A percentile compares a stretch with the other conserved stretches of the same genome.
These are phyloP conservation scores for Aspergillus sp. DNA, from an alignment of 2,329 filamentous ascomycete species.

Conservation along the genomic window DNA sequence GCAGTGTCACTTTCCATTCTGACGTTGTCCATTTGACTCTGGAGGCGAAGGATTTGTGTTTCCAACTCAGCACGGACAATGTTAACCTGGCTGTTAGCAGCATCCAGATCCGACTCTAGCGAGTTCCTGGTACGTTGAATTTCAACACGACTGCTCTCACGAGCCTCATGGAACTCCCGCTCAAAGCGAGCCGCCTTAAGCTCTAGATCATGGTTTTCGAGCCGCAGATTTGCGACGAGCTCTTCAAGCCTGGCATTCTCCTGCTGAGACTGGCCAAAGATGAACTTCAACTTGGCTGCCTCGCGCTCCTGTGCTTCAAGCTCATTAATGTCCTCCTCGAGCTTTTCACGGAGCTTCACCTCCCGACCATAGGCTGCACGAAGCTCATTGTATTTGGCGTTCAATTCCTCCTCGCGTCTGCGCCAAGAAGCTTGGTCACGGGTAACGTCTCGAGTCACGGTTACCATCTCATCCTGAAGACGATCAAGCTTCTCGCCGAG, in stretches of 20 bases:
- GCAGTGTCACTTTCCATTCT: constrained; percentile 78
- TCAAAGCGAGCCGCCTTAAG: constrained; percentile 69
- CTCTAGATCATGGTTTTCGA: constrained; percentile 69
- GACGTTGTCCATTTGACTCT: constrained; percentile 74
- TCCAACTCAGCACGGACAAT: constrained; percentile 79
- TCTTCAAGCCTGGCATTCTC: constrained; percentile 66
- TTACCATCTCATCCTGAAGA: constrained; percentile 83
- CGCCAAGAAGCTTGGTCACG: constrained; percentile 79
- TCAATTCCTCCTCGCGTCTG: constrained; percentile 64
- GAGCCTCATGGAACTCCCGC: constrained; percentile 80
- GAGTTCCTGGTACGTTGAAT: constrained; percentile 77
- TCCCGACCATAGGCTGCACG: constrained; percentile 67
- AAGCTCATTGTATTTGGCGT: constrained; percentile 56
- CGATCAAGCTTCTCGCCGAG: constrained; percentile 83
- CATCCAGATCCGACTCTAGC: constrained; percentile 79
- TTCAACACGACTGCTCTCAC: constrained; percentile 76
- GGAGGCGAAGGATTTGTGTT: constrained; percentile 71
- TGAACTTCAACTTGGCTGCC: constrained; percentile 75
- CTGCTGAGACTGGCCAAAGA: constrained; percentile 66
- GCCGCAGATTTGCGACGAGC: constrained; percentile 50
- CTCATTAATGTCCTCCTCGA: constrained; percentile 62
- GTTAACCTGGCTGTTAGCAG: constrained; percentile 83
- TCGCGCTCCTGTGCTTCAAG: constrained; percentile 73
- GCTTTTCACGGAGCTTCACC: constrained; percentile 61
- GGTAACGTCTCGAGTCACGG: constrained; percentile 74